A percentile compares a stretch with the other conserved stretches of the same genome.
phyloP scores from a whole-genome alignment of 176 grass and related monocot genomes.

The Eragrostis nindensis region DNA sequence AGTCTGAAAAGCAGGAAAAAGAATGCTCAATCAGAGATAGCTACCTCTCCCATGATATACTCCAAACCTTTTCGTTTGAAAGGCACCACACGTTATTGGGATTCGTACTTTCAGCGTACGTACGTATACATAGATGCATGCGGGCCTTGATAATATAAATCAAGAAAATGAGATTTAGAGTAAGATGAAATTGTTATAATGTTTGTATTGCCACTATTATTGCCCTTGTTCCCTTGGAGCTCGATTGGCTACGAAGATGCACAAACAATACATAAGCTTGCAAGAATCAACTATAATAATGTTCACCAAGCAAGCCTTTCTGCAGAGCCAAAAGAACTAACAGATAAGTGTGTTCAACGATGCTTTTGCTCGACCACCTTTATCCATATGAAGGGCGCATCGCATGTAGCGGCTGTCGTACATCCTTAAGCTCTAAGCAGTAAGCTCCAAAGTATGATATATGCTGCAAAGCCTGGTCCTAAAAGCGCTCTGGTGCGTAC shows the following conservation, averaged over 20 bases:
- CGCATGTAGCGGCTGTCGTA: not conserved
- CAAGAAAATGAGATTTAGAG: not conserved
- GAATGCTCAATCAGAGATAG: too few species aligned
- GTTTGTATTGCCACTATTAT: not conserved
- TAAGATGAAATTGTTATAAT: not conserved
- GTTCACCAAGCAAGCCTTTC: slow-evolving; percentile 14
- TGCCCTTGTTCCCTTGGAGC: slow-evolving; percentile 21
- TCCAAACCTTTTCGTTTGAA: slow-evolving; percentile 24
- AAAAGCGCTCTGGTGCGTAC: not conserved
- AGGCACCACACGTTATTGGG: not conserved
- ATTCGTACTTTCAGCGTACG: not conserved
- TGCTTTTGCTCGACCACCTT: not conserved
- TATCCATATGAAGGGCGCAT: slow-evolving; percentile 3
- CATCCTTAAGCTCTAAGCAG: slow-evolving; percentile 40
- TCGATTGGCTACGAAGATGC: slow-evolving; percentile 7
- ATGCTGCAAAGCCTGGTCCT: slow-evolving; percentile 1
- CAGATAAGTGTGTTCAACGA: slow-evolving; percentile 18
- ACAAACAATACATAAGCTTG: not conserved
- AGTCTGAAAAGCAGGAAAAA: too few species aligned
- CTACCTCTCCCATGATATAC: slow-evolving; percentile 3
- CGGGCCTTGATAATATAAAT: not conserved
- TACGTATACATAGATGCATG: not conserved
- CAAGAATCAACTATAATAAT: slow-evolving; percentile 4
- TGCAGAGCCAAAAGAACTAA: not conserved
- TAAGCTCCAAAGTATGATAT: not conserved